phyloP scores from a whole-genome alignment of 495 filamentous ascomycete genomes.

The Podospora didyma region DNA sequence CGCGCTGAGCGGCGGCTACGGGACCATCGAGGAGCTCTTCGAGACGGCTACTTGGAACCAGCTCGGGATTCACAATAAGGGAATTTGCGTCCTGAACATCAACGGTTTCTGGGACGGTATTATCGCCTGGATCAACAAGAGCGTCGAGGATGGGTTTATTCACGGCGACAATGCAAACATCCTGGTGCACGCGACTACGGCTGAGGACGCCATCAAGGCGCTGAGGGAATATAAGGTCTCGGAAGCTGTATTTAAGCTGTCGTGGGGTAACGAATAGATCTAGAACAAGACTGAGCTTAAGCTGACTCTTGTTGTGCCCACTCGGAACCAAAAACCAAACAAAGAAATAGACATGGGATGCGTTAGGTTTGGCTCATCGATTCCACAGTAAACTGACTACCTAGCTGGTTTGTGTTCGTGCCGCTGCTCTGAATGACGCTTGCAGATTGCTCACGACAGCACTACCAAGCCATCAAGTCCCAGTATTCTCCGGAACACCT shows the following conservation, averaged over 20 bases:
- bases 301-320: too few species aligned
- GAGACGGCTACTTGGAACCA: conserved; percentile 98
- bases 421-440: background rate
- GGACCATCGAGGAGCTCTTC: conserved; percentile 93
- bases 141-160: conserved; percentile 75
- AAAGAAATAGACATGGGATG: conserved; percentile 4
- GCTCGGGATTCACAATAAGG: conserved; percentile 82
- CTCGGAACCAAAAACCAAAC: background rate
- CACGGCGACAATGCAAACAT: conserved; percentile 63
- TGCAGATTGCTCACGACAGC: background rate
- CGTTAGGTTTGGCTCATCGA: background rate
- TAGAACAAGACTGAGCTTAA: background rate
- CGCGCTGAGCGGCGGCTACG: conserved; percentile 84
- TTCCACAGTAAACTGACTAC: background rate
- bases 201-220: conserved; percentile 65
- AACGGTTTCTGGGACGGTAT: conserved; percentile 90
- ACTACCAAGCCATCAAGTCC: too few species aligned
- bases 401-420: background rate
- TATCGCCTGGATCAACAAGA: conserved; percentile 73
- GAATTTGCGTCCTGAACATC: conserved; percentile 78
- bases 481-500: too few species aligned
- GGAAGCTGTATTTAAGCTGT: conserved; percentile 67
- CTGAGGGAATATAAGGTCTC: conserved; percentile 73
- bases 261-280: conserved; percentile 74
- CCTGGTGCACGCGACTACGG: conserved; percentile 66